A percentile compares a stretch with the other conserved stretches of the same genome.
Evolutionary conservation across 805 yeast species (phyloP).

Genomic region (Cyberlindnera misumaiensis): DNA sequence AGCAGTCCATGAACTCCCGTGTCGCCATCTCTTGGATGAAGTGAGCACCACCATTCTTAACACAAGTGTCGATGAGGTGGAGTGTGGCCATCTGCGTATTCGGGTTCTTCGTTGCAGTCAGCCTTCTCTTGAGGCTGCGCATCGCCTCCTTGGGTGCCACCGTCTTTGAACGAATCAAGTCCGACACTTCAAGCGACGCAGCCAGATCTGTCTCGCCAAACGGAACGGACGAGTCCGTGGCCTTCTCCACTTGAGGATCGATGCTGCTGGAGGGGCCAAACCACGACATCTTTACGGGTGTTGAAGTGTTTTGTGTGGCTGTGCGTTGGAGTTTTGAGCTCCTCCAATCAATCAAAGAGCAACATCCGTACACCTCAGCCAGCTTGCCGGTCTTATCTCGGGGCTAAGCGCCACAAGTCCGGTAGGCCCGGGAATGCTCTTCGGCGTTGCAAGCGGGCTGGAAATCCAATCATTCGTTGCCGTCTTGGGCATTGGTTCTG

Average conservation of each 20-base stretch:
- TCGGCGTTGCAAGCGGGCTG: too few relatives aligned
- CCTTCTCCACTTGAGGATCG: constrained; percentile 61
- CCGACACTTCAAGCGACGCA: constrained; percentile 79
- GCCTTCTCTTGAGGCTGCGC: constrained; percentile 73
- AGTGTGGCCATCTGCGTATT: constrained; percentile 71
- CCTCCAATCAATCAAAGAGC: background rate
- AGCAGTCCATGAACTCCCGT: constrained; percentile 79
- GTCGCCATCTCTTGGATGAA: constrained; percentile 74
- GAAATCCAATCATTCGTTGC: too few relatives aligned
- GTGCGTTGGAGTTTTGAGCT: background rate
- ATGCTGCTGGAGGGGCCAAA: constrained; percentile 14
- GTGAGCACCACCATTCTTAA: constrained; percentile 88
- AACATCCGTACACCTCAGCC: background rate
- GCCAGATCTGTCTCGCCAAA: constrained; percentile 80
- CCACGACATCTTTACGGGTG: constrained; percentile 21
- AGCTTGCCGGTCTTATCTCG: background rate
- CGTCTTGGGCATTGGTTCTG: too few relatives aligned
- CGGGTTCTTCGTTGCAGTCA: constrained; percentile 63
- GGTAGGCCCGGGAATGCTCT: too few relatives aligned
- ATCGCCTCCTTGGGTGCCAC: constrained; percentile 76
- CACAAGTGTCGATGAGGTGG: constrained; percentile 75
- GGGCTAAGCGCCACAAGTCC: background rate
- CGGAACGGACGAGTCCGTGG: constrained; percentile 87
- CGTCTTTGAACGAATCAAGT: constrained; percentile 73
- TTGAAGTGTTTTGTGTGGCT: background rate